These are phyloP conservation scores for Macrotyloma uniflorum DNA, from an alignment of 306 rosid species.

Conservation along the genomic window DNA sequence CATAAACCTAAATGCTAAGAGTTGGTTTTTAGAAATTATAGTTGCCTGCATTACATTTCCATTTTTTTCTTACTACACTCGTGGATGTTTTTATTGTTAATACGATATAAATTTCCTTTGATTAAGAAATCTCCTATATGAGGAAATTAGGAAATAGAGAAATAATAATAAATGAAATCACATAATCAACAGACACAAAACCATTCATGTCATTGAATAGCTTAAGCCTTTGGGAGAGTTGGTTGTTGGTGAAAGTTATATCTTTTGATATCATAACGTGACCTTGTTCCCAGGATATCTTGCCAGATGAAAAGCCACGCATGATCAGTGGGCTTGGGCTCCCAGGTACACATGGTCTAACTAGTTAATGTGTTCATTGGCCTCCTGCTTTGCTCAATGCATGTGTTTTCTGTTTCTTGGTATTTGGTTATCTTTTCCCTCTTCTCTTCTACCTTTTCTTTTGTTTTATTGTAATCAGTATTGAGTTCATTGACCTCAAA, in stretches of 20 bases:
- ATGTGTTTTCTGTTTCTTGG: background rate
- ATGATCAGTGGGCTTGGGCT: constrained; percentile 89
- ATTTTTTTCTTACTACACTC: background rate
- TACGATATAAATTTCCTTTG: background rate
- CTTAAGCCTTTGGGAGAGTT: constrained; percentile 20
- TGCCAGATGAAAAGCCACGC: constrained; percentile 85
- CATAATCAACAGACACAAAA: constrained; percentile 9
- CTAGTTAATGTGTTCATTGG: constrained; percentile 3
- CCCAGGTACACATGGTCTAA: constrained; percentile 67
- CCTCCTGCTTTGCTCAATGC: background rate
- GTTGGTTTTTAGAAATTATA: background rate
- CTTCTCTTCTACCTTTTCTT: background rate
- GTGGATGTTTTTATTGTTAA: background rate
- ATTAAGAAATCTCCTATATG: background rate
- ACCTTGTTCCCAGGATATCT: constrained; percentile 61
- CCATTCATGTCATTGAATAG: background rate
- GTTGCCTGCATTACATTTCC: background rate
- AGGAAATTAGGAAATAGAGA: background rate
- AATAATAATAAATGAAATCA: background rate
- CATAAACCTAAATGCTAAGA: background rate
- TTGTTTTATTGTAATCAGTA: background rate
- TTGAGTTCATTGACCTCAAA: background rate
- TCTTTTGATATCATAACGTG: constrained; percentile 29
- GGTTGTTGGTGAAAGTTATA: background rate
- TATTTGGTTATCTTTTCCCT: constrained; percentile 8